Evolutionary conservation across 1,139 yeast species (phyloP).

Genomic region (Yamadazyma buinensis): DNA sequence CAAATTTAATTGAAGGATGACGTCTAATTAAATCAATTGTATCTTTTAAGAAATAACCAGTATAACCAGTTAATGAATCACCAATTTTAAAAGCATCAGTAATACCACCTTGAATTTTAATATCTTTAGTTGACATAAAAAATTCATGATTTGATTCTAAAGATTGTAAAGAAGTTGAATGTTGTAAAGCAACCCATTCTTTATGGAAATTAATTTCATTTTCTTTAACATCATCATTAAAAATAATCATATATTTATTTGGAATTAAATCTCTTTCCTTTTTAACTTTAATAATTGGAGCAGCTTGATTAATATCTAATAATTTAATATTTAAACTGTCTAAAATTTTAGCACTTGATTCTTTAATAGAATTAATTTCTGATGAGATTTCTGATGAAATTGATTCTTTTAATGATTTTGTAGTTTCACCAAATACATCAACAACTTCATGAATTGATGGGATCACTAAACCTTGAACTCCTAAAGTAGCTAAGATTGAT

Average conservation of each 20-base stretch:
- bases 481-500: slow-evolving; percentile 53
- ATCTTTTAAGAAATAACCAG: slow-evolving; percentile 29
- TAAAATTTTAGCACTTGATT: slow-evolving; percentile 7
- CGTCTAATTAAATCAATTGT: slow-evolving; percentile 23
- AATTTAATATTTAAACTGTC: slow-evolving; percentile 12
- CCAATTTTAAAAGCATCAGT: slow-evolving; percentile 37
- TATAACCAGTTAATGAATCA: slow-evolving; percentile 26
- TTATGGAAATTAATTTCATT: slow-evolving; percentile 52
- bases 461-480: slow-evolving; percentile 63
- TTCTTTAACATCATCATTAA: slow-evolving; percentile 24
- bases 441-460: slow-evolving; percentile 50
- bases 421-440: slow-evolving; percentile 23
- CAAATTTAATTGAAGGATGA: slow-evolving; percentile 29
- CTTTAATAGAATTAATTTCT: slow-evolving; percentile 4
- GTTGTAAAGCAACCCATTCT: slow-evolving; percentile 54
- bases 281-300: slow-evolving; percentile 11
- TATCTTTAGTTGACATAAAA: slow-evolving; percentile 26
- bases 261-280: slow-evolving; percentile 43
- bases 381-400: not conserved
- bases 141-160: slow-evolving; percentile 30
- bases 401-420: slow-evolving; percentile 2
- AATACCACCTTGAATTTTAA: slow-evolving; percentile 52
- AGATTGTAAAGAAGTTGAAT: slow-evolving; percentile 27
- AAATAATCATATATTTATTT: slow-evolving; percentile 36
- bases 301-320: slow-evolving; percentile 12